Percentiles rank a stretch among this genome's conserved stretches.
These are phyloP conservation scores for Tylopilus sp. DNA, from an alignment of 768 basidiomycete genomes.

Conservation along the genomic window DNA sequence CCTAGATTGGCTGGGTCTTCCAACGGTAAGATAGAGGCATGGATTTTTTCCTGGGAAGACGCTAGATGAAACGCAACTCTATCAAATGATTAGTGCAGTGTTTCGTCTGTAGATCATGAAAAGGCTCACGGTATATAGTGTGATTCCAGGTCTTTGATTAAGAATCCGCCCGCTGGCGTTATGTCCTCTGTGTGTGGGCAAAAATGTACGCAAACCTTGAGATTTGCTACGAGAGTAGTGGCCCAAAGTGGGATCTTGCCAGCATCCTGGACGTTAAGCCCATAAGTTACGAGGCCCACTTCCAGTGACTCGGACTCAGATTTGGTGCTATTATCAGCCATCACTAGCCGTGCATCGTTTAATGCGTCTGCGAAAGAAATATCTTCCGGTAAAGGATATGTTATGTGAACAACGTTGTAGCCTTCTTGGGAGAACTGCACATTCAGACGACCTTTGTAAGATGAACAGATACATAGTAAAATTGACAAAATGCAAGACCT, in stretches of 20 bases:
- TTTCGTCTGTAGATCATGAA: neutral
- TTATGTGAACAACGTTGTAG: conserved; percentile 34
- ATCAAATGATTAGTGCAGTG: conserved; percentile 2
- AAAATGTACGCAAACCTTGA: conserved; percentile 36
- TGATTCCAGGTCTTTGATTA: conserved; percentile 24
- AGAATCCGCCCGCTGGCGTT: conserved; percentile 24
- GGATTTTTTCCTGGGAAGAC: conserved; percentile 34
- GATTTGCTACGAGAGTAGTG: conserved; percentile 4
- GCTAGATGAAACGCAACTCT: conserved; percentile 37
- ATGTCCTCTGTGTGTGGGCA: conserved; percentile 28
- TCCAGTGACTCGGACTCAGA: too few species aligned
- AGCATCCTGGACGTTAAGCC: conserved; percentile 25
- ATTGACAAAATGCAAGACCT: conserved; percentile 21
- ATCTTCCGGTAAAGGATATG: conserved; percentile 19
- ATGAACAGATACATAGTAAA: neutral
- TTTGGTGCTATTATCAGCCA: conserved; percentile 4
- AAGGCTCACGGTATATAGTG: conserved; percentile 28
- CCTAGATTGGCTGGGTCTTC: conserved; percentile 22
- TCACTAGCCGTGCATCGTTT: conserved; percentile 12
- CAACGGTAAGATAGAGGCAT: conserved; percentile 27
- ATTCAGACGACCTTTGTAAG: neutral
- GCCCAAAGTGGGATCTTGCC: conserved; percentile 11
- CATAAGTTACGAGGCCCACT: conserved; percentile 34
- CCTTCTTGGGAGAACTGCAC: conserved; percentile 39
- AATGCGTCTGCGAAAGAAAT: conserved; percentile 17